Percentiles rank a stretch among this genome's conserved stretches.
Evolutionary conservation across 768 basidiomycete species (phyloP).

Genomic region (Lactifluus pinguis): DNA sequence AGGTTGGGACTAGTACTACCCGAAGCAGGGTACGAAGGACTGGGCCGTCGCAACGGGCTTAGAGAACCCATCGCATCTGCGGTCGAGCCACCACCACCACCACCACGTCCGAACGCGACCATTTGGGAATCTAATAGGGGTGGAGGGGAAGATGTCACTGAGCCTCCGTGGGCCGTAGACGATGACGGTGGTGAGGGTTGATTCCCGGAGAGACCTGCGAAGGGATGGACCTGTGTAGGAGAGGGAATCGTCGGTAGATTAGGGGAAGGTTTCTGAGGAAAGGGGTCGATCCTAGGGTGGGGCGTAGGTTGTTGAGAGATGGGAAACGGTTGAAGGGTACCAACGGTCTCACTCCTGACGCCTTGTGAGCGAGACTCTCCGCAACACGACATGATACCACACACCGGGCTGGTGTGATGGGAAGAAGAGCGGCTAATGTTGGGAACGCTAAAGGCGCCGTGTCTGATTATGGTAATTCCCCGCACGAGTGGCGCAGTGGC

Average conservation of each 20-base stretch:
- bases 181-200: background rate
- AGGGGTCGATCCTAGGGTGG: slow-evolving; percentile 19
- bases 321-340: slow-evolving; percentile 26
- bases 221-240: background rate
- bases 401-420: too few relatives aligned
- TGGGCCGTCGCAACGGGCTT: slow-evolving; percentile 11
- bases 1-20: background rate
- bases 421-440: too few relatives aligned
- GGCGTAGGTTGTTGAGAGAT: slow-evolving; percentile 46
- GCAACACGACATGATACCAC: slow-evolving; percentile 61
- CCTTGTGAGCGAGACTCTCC: slow-evolving; percentile 27
- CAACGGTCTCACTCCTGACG: slow-evolving; percentile 27
- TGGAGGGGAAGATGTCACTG: background rate
- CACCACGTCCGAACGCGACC: background rate
- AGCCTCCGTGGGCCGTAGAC: background rate
- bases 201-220: background rate
- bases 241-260: background rate
- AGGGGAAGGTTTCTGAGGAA: background rate
- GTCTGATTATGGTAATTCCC: background rate
- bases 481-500: too few relatives aligned
- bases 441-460: background rate
- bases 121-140: background rate
- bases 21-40: slow-evolving; percentile 5
- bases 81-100: background rate
- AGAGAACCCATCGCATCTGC: background rate